Conservation (phyloP, 257 asterid species). For the Agastache rugosa region DNA sequence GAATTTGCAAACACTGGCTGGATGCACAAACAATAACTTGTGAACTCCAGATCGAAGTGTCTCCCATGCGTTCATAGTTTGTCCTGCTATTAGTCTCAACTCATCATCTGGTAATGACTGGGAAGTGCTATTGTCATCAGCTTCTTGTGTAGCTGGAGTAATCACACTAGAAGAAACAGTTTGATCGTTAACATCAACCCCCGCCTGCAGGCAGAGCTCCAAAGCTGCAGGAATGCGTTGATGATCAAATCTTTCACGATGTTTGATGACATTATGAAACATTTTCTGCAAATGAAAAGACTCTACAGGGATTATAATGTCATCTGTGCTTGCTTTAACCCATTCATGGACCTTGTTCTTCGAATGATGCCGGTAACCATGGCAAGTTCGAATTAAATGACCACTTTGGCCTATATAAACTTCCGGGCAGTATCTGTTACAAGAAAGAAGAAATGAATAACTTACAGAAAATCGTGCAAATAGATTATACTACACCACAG, state of each 20-base stretch:
- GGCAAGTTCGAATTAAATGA: conserved; percentile 78
- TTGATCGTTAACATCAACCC: conserved; percentile 49
- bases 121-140: conserved; percentile 11
- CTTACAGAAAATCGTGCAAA: conserved; percentile 1
- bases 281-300: conserved; percentile 68
- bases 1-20: conserved; percentile 75
- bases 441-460: conserved; percentile 9
- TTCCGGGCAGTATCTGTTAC: conserved; percentile 81
- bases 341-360: conserved; percentile 73
- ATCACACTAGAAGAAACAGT: conserved; percentile 23
- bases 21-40: conserved; percentile 70
- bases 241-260: conserved; percentile 74
- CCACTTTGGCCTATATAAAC: conserved; percentile 80
- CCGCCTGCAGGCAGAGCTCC: conserved; percentile 91
- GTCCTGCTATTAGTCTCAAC: conserved; percentile 50
- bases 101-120: conserved; percentile 50
- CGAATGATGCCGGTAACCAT: conserved; percentile 61
- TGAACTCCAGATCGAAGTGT: conserved; percentile 66
- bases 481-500: not conserved
- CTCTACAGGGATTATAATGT: conserved; percentile 72
- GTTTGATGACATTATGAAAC: conserved; percentile 65
- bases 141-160: conserved; percentile 24
- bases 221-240: conserved; percentile 79
- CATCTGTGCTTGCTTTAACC: conserved; percentile 59
- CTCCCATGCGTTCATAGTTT: conserved; percentile 82